Evolutionary conservation across 352 stramenopile species (phyloP), one percentile per base, ranked within the genome.

Genomic region (Sclerospora graminicola): DNA sequence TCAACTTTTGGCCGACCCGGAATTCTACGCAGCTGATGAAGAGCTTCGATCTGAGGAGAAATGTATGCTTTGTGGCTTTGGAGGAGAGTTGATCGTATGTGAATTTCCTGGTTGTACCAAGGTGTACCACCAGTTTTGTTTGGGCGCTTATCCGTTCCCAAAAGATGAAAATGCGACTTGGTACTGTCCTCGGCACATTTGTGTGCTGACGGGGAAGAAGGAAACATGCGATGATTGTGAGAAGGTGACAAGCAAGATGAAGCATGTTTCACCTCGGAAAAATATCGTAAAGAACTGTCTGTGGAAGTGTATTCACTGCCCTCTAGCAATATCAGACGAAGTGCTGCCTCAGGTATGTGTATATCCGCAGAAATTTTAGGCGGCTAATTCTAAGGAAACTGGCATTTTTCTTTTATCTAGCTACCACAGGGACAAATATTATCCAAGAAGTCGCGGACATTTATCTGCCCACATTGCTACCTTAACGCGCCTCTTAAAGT

Each of bases 71-170:
- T 93, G 81, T 45, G 69, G 72, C 5, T 87, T 87, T 53, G 78
- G 76, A 18, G 81, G 81, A 23, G 81, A 93, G 32, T 41, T 93
- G 4, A 76, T 90, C 16, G 69, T 93, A 9, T 93, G 81, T 48
- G 81, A 93, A 47, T 90, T 89, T 41, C 59, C 57, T 28, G 66
- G 55, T 0, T 93, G 81, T 43, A 82, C 76, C 8, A 93, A 93
- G 54, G 81, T 93, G 14, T 93, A 90, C 38, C 81, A 93, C 43
- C 78, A 89, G 50, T 88, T 89, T 54, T 93, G 81, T 55, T 51
- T 93, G 16, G 78, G 79, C 0, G 65, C 68, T 18, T 90, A 79
- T 45, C 69, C 79, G 6, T 89, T 89, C 31, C 76, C 79, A 18
- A 82, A 83, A 24, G 69, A 89, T 41, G 78, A 90, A 51, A 65